Evolutionary conservation across 306 rosid genomes (phyloP), one percentile per base, ranked within the genome.

Genomic region (Ormosia emarginata): DNA sequence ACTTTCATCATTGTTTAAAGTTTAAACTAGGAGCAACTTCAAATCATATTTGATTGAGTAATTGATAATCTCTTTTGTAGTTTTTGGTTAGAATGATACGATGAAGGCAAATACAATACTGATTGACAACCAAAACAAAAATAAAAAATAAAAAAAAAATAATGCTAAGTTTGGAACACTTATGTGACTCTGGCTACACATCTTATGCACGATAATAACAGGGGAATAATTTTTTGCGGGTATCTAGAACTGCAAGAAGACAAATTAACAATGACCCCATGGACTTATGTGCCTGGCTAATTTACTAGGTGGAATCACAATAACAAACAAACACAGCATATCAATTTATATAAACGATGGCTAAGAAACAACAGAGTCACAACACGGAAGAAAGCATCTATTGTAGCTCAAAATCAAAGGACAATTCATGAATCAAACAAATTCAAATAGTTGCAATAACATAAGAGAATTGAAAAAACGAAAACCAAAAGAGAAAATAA

Each of bases 171-270:
- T 57, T 68, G 68, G n/a, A 61, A 6, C 67, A 34, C 14, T 72
- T 46, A 52, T 12, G 84, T 65, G 72, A 63, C 47, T 43, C n/a
- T 79, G 84, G 80, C 14, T 79, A 40, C 62, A 50, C 62, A 70
- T 67, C 58, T 36, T 57, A 80, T 71, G 78, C 49, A 70, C 4
- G 72, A 80, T 36, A 68, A 49, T 17, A 18, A 67, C 49, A 33
- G 47, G 56, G 71, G 83, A 86, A 84, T 84, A 67, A 84, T 87
- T 84, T 78, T 63, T 15, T 59, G 71, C 79, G 66, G n/a, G 78
- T 80, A 43, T 71, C 32, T 43, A 70, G 52, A 75, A 77, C 47
- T 66, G 71, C 79, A 79, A 61, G 47, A 55, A 67, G 89, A 86
- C 92, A 86, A 73, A 34, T 55, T 14, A 32, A 73, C 71, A 70